Conservation (phyloP, 1,139 yeast genomes). For the Geotrichum australiense region DNA sequence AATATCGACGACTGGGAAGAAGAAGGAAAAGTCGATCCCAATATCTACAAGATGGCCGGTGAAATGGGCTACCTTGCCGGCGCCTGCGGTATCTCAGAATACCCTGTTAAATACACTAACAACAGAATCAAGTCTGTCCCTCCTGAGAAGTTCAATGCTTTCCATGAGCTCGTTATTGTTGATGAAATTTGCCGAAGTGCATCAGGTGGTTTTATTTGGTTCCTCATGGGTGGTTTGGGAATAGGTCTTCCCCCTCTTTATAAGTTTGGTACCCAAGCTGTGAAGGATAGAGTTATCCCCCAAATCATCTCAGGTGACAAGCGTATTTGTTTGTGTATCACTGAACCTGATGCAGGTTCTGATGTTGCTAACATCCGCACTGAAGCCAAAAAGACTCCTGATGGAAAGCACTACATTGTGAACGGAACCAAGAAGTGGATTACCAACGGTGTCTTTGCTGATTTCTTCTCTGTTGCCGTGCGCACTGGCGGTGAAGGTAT, state of each 20-base stretch:
- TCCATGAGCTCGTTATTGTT: slow-evolving; percentile 35
- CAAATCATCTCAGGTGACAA: slow-evolving; percentile 35
- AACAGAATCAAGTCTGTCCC: slow-evolving; percentile 32
- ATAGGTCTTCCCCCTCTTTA: slow-evolving; percentile 39
- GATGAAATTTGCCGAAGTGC: slow-evolving; percentile 39
- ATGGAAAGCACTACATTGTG: slow-evolving; percentile 39
- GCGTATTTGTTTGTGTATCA: slow-evolving; percentile 39
- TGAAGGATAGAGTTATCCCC: slow-evolving; percentile 35
- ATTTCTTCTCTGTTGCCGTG: slow-evolving; percentile 41
- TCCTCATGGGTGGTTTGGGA: slow-evolving; percentile 37
- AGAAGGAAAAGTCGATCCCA: slow-evolving; percentile 33
- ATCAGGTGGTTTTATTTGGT: slow-evolving; percentile 39
- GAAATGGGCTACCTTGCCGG: slow-evolving; percentile 32
- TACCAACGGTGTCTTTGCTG: slow-evolving; percentile 41
- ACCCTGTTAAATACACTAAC: slow-evolving; percentile 33
- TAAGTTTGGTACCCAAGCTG: slow-evolving; percentile 32
- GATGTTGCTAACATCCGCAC: slow-evolving; percentile 40
- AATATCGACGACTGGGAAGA: slow-evolving; percentile 41
- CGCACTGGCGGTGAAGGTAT: slow-evolving; percentile 40
- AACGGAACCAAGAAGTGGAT: slow-evolving; percentile 43
- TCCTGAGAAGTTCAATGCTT: slow-evolving; percentile 35
- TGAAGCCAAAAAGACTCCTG: slow-evolving; percentile 35
- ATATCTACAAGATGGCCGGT: slow-evolving; percentile 32
- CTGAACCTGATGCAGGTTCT: slow-evolving; percentile 42
- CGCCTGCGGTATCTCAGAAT: slow-evolving; percentile 31